Evolutionary conservation across 2,329 filamentous ascomycete species (phyloP).

Genomic region (Colletotrichum coccodes): DNA sequence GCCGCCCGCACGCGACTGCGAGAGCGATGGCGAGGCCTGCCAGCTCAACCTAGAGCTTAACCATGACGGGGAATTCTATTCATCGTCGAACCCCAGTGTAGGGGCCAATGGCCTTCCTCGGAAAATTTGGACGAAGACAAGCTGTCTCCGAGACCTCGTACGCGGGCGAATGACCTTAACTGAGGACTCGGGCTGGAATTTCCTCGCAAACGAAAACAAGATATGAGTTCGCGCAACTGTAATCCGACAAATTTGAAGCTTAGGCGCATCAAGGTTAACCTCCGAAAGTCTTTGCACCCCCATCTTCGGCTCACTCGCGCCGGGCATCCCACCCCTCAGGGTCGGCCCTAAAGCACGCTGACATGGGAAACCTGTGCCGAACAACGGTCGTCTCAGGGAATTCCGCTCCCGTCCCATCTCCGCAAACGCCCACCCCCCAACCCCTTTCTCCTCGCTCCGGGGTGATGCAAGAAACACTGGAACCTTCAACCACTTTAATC

Average conservation of each 20-base stretch:
- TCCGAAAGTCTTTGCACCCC: constrained; percentile 3
- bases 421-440: background rate
- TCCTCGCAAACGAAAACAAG: background rate
- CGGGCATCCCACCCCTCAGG: background rate
- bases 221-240: background rate
- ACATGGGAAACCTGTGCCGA: constrained; percentile 24
- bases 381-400: constrained; percentile 26
- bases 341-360: background rate
- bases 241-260: background rate
- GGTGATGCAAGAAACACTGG: constrained; percentile 15
- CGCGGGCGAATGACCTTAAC: no score
- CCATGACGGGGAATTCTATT: constrained; percentile 6
- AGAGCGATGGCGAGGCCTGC: constrained; percentile 21
- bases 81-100: no score
- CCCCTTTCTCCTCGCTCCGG: background rate
- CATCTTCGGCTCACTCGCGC: constrained; percentile 20
- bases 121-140: background rate
- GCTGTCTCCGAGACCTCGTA: background rate
- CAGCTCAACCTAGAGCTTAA: constrained; percentile 6
- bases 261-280: constrained; percentile 10
- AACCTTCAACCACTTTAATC: constrained; percentile 8
- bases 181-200: background rate
- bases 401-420: constrained; percentile 18
- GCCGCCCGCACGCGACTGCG: background rate
- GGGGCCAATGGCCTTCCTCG: background rate